Conservation (phyloP, 176 grass and related monocot genomes). For the Oryza officinalis region DNA sequence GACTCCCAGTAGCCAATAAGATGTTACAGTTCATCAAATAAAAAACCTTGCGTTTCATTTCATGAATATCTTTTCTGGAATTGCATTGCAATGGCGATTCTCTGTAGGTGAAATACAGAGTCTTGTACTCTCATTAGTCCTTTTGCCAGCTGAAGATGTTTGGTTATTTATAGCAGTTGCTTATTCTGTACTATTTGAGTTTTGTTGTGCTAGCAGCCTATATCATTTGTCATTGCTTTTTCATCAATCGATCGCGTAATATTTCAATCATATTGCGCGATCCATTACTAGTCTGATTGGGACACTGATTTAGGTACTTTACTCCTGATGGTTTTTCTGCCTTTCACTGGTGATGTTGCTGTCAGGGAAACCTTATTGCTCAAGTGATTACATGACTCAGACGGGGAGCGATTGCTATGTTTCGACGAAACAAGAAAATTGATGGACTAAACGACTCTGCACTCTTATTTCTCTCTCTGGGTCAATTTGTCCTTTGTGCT, state of each 20-base stretch:
- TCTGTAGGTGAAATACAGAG: not conserved
- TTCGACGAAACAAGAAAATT: not conserved
- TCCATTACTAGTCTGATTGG: not conserved
- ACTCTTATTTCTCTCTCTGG: not conserved
- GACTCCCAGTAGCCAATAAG: constrained; percentile 13
- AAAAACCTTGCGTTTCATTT: constrained; percentile 13
- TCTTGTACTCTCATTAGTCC: not conserved
- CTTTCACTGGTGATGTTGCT: constrained; percentile 13
- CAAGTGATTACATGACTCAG: constrained; percentile 35
- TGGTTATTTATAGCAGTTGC: not conserved
- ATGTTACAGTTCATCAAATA: constrained; percentile 8
- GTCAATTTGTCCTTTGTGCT: constrained; percentile 32
- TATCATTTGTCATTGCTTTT: not conserved
- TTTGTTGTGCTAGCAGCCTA: no score
- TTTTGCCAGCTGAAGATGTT: not conserved
- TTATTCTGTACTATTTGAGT: not conserved
- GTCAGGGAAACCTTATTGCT: constrained; percentile 24
- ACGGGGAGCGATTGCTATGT: not conserved
- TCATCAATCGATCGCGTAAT: not conserved
- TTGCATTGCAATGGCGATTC: constrained; percentile 1
- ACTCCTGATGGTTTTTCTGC: not conserved
- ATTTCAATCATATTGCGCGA: not conserved
- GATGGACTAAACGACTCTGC: no score
- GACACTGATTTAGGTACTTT: not conserved
- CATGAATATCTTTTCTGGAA: not conserved